Evolutionary conservation across 768 basidiomycete species (phyloP).

Genomic region (Daedaleopsis sinensis): DNA sequence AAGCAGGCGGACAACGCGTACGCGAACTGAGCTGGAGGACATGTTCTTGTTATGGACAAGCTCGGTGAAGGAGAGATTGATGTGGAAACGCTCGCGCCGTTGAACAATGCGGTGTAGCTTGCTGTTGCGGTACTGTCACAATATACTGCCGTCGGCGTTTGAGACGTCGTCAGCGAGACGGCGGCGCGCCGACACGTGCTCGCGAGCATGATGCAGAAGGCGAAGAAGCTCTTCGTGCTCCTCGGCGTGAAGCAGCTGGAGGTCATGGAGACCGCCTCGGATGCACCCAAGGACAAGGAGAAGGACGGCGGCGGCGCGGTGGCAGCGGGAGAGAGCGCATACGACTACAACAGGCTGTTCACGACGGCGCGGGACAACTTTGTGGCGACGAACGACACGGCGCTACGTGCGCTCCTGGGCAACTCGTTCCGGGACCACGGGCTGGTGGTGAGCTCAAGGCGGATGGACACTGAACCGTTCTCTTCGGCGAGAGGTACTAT

Average conservation of each 20-base stretch:
- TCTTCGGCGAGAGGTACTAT: too few relatives aligned
- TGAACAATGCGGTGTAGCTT: too few relatives aligned
- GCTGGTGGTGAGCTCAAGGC: slow-evolving; percentile 67
- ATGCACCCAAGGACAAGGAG: slow-evolving; percentile 12
- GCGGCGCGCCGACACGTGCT: slow-evolving; percentile 82
- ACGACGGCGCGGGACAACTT: slow-evolving; percentile 78
- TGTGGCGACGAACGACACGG: slow-evolving; percentile 86
- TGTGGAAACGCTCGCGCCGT: too few relatives aligned
- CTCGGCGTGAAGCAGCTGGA: slow-evolving; percentile 73
- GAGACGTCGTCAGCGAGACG: slow-evolving; percentile 63
- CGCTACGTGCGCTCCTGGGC: slow-evolving; percentile 77
- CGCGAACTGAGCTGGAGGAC: background rate
- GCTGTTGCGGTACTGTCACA: too few relatives aligned
- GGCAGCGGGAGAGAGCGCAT: slow-evolving; percentile 52
- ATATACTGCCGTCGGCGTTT: too few relatives aligned
- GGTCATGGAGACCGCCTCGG: slow-evolving; percentile 37
- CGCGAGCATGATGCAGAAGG: slow-evolving; percentile 84
- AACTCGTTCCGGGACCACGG: slow-evolving; percentile 95
- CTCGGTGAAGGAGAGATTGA: too few relatives aligned
- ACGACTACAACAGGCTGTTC: slow-evolving; percentile 71
- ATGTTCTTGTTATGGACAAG: too few relatives aligned
- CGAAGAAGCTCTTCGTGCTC: slow-evolving; percentile 78
- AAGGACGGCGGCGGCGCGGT: background rate
- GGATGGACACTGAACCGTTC: slow-evolving; percentile 52
- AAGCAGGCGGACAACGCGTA: background rate